Base-by-base conservation (phyloP, 2,329 filamentous ascomycete genomes). In the Cladosporium sp. region DNA sequence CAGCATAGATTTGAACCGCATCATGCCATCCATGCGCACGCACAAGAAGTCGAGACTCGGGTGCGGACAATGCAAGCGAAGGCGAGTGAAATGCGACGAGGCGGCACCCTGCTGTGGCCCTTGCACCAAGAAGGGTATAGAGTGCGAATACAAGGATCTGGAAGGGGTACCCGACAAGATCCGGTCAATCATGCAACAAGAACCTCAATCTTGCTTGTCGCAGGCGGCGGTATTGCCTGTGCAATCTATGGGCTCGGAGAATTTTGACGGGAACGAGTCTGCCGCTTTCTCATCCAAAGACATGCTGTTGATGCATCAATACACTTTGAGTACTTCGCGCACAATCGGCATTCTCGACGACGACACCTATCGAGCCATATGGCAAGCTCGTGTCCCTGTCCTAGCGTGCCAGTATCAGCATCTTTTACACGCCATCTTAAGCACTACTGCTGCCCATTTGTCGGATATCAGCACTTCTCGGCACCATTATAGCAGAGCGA, bases 371-470 rank as follows among this genome's bases (percentile, higher is more conserved):
- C 60, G 62, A n/a, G 58, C 65, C 39, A 60, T 68, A 13, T 67
- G 66, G 59, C 66, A 65, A 39, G 49, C 56, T 20, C 57, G 61
- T 32, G 58, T 67, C 6, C 65, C 65, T 10, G 44, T 58, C 36
- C 60, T 67, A 22, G 64, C 66, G n/a, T 64, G 63, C 44, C 39
- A 48, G 15, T 60, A 65, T 60, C 54, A 56, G 9, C 66, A 60
- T 45, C 58, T 68, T 15, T 65, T 68, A 65, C 63, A 66, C 49
- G 64, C 62, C 36, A 49, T 67, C n/a, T 53, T 68, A n/a, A 62
- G 64, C 20, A 60, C 67, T 17, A 59, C 62, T 25, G 65, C 66
- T 32, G 59, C 65, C 37, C 66, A 68, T 56, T 49, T 59, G 28
- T 52, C 53, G 15, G 58, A 63, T 37, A 45, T 60, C 20, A 25